A percentile compares a stretch with the other conserved stretches of the same genome.
Conservation (phyloP, 768 basidiomycete genomes). For the Boletus subparvulus region DNA sequence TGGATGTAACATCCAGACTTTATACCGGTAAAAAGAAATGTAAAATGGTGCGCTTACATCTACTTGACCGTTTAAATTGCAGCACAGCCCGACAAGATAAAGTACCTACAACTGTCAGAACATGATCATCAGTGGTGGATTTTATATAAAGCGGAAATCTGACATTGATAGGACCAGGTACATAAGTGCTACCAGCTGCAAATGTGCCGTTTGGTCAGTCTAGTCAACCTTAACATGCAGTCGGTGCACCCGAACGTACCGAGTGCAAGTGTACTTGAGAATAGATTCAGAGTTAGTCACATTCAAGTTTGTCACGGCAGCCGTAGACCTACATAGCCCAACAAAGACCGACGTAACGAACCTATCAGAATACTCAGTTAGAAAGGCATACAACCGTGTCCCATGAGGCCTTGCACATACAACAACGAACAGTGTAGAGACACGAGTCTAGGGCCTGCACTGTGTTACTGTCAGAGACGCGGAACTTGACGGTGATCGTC, state of each 20-base stretch:
- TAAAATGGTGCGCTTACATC: slow-evolving; percentile 7
- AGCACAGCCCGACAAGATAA: neutral
- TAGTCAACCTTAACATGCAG: neutral
- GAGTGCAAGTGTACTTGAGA: neutral
- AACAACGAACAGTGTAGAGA: slow-evolving; percentile 16
- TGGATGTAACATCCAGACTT: neutral
- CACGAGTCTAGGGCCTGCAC: slow-evolving; percentile 12
- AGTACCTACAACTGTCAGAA: slow-evolving; percentile 4
- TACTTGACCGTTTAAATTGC: neutral
- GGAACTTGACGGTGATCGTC: neutral
- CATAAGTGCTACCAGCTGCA: slow-evolving; percentile 3
- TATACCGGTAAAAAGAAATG: neutral
- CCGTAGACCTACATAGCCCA: slow-evolving; percentile 5
- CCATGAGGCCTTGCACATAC: neutral
- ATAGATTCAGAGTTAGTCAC: neutral
- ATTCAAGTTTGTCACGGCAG: no score
- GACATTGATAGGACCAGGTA: slow-evolving; percentile 7
- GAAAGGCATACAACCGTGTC: neutral
- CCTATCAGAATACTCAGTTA: neutral
- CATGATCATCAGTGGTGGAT: neutral
- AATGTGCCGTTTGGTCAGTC: neutral
- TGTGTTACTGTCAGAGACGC: neutral
- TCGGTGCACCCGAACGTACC: neutral
- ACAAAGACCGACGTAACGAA: slow-evolving; percentile 17
- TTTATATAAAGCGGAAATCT: neutral